Percentiles rank a stretch among this genome's conserved stretches.
phyloP scores from a whole-genome alignment of 2,329 filamentous ascomycete species.

The Neonectria hederae region DNA sequence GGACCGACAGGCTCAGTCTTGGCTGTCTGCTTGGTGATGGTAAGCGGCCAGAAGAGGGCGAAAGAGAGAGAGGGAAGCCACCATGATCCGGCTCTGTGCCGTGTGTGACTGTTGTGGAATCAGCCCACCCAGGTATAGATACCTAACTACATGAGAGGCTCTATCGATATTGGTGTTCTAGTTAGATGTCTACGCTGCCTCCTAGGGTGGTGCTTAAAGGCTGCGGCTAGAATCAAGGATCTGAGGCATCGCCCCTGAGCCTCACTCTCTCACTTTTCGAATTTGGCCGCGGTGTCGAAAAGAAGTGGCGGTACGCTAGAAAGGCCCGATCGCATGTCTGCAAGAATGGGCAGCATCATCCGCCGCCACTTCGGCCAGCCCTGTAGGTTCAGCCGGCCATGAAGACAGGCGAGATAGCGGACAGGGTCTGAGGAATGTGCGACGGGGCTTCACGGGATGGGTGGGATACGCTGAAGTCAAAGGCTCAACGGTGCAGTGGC shows the following conservation, averaged over 20 bases:
- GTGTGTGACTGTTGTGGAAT: slow-evolving; percentile 16
- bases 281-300: background rate
- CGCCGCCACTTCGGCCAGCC: slow-evolving; percentile 17
- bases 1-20: background rate
- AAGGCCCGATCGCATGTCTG: slow-evolving; percentile 11
- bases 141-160: background rate
- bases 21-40: background rate
- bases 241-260: slow-evolving; percentile 16
- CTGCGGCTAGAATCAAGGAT: background rate
- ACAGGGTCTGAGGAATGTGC: slow-evolving; percentile 7
- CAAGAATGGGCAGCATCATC: slow-evolving; percentile 4
- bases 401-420: slow-evolving; percentile 11
- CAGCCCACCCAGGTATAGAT: slow-evolving; percentile 9
- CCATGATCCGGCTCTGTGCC: slow-evolving; percentile 11
- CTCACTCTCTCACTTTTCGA: background rate
- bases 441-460: slow-evolving; percentile 10
- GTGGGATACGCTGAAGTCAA: slow-evolving; percentile 6
- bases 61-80: slow-evolving; percentile 14
- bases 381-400: slow-evolving; percentile 21
- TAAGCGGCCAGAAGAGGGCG: slow-evolving; percentile 6
- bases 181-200: background rate
- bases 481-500: slow-evolving; percentile 8
- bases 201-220: background rate
- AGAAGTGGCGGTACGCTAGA: slow-evolving; percentile 15
- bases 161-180: background rate